These are phyloP conservation scores for Venturia aucupariae DNA, from an alignment of 2,329 filamentous ascomycete genomes.

Conservation along the genomic window DNA sequence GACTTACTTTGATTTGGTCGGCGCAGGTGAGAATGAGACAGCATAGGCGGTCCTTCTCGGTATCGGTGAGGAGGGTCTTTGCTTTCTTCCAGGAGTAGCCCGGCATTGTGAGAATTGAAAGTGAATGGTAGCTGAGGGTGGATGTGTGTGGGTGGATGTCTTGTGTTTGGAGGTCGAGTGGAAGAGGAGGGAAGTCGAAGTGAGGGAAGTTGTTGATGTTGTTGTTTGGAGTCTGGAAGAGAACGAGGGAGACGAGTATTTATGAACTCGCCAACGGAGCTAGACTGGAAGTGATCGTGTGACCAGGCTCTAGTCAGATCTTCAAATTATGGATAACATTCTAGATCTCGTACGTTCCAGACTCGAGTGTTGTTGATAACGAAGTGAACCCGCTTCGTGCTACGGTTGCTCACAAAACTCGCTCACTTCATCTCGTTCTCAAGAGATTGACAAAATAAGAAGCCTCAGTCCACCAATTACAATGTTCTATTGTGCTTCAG, in stretches of 20 bases:
- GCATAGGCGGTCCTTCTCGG: conserved; percentile 9
- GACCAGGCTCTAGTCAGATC: conserved; percentile 4
- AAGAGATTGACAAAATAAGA: not conserved
- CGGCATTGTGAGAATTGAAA: not conserved
- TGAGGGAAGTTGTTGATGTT: conserved; percentile 5
- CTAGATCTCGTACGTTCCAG: not conserved
- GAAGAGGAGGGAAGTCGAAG: not conserved
- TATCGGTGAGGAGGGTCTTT: conserved; percentile 4
- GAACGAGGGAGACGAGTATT: not conserved
- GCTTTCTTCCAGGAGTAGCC: conserved; percentile 9
- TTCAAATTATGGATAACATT: not conserved
- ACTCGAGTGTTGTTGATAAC: not conserved
- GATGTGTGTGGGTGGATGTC: not conserved
- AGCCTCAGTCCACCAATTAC: not conserved
- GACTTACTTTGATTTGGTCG: conserved; percentile 3
- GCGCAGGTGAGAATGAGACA: conserved; percentile 6
- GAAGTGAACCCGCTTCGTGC: not conserved
- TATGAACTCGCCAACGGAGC: not conserved
- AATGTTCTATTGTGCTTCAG: not conserved
- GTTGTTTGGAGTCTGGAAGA: not conserved
- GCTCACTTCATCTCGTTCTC: not conserved
- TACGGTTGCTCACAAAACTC: not conserved
- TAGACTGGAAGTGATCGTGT: not conserved
- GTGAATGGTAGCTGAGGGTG: not conserved
- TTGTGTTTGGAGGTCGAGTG: not conserved